Evolutionary conservation across 2,329 filamentous ascomycete genomes (phyloP).

Genomic region (Fusarium keratoplasticum): DNA sequence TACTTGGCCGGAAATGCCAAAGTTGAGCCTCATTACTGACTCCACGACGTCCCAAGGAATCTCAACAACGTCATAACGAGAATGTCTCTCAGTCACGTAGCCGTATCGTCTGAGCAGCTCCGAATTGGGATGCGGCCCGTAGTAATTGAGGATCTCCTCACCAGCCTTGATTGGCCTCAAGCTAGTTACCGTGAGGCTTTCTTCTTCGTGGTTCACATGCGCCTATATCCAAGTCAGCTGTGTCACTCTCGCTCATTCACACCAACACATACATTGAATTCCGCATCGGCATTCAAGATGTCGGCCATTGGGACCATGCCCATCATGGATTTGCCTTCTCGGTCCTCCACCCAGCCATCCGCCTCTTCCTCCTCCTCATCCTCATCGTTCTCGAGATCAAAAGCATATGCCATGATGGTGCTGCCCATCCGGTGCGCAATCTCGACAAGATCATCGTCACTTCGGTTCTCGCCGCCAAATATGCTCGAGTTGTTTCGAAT

Average conservation of each 20-base stretch:
- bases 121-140: constrained; percentile 84
- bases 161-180: constrained; percentile 75
- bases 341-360: constrained; percentile 75
- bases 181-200: constrained; percentile 75
- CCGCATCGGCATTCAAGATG: constrained; percentile 87
- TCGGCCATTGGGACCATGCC: constrained; percentile 94
- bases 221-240: constrained; percentile 51
- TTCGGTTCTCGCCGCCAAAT: constrained; percentile 54
- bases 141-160: constrained; percentile 89
- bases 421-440: constrained; percentile 85
- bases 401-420: constrained; percentile 92
- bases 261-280: constrained; percentile 75
- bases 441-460: constrained; percentile 59
- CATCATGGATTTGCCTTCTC: constrained; percentile 69
- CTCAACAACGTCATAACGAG: constrained; percentile 85
- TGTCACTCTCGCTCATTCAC: not conserved
- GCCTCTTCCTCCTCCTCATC: constrained; percentile 69
- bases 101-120: constrained; percentile 88
- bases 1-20: constrained; percentile 52
- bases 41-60: constrained; percentile 72
- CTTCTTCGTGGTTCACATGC: constrained; percentile 65
- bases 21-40: constrained; percentile 53
- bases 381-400: constrained; percentile 76
- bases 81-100: constrained; percentile 83
- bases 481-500: constrained; percentile 58